Evolutionary conservation across 805 yeast genomes (phyloP), one percentile per base, ranked within the genome.

Genomic region (Wickerhamomyces chaumierensis): DNA sequence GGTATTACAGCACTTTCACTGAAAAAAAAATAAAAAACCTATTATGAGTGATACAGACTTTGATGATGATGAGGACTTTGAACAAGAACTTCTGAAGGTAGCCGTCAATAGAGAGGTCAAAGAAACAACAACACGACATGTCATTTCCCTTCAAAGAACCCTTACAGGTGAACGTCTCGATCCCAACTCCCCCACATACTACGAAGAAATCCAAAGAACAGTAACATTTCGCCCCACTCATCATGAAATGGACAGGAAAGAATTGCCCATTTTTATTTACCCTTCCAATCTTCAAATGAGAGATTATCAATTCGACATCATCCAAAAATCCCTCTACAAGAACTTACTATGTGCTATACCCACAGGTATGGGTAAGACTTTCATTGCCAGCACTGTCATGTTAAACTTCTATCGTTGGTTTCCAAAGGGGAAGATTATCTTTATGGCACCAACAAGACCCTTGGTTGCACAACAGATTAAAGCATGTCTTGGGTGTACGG

Each of bases 361-460:
- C 1, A 92, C 99, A 0, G 99, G 99, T 47, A 66, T 88, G 56
- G 99, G 99, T 31, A 92, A 92, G 61, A 92, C 99, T 0, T 86
- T 92, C 46, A 87, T 92, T 52, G 97, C 98, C 2, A 78, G 94
- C 29, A 81, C 95, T 0, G 90, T 90, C 18, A 92, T 92, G 87
- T 66, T 87, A 40, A 92, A 92, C 55, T 92, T 71, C 60, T 78
- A 73, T 48, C 62, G 94, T 36, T 92, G 98, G 98, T 82, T 88
- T 17, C 72, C 72, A 14, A 56, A 61, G 4, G 76, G 86, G 2
- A 92, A 88, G 52, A 75, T 92, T 47, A 73, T 94, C 2, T 92
- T 92, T 57, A 79, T 90, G 80, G 98, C 99, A 0, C 99, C 99
- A 0, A 92, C 99, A 2, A 68, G 88, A 46, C 99, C 99, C 0